phyloP scores from a whole-genome alignment of 805 yeast genomes.

The Saccharomycopsis sp. region DNA sequence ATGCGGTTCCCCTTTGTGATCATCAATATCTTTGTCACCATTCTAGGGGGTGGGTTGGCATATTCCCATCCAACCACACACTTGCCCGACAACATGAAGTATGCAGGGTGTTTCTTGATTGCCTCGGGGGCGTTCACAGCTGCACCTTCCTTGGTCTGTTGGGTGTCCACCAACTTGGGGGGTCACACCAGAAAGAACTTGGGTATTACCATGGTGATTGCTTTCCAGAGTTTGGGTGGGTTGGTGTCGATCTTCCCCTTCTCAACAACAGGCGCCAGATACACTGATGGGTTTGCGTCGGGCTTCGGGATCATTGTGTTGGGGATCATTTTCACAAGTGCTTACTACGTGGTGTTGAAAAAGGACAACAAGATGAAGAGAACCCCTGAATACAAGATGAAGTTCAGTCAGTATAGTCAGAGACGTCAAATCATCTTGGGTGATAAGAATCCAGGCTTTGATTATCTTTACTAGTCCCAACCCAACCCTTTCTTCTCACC shows the following conservation, averaged over 20 bases:
- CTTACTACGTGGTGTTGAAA: slow-evolving; percentile 8
- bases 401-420: slow-evolving; percentile 26
- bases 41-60: slow-evolving; percentile 50
- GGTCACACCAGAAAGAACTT: slow-evolving; percentile 55
- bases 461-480: slow-evolving; percentile 29
- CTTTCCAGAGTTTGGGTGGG: slow-evolving; percentile 68
- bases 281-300: slow-evolving; percentile 12
- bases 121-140: slow-evolving; percentile 52
- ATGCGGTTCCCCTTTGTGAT: slow-evolving; percentile 37
- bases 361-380: slow-evolving; percentile 25
- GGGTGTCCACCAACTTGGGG: slow-evolving; percentile 31
- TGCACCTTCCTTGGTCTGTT: slow-evolving; percentile 63
- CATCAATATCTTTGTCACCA: slow-evolving; percentile 30
- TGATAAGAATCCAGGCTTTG: slow-evolving; percentile 32
- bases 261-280: slow-evolving; percentile 4
- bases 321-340: slow-evolving; percentile 4
- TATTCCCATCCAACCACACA: slow-evolving; percentile 28
- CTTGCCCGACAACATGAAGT: slow-evolving; percentile 31
- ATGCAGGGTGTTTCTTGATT: slow-evolving; percentile 48
- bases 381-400: slow-evolving; percentile 24
- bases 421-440: slow-evolving; percentile 31
- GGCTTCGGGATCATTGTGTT: slow-evolving; percentile 12
- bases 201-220: slow-evolving; percentile 52
- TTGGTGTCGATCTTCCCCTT: slow-evolving; percentile 14
- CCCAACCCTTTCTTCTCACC: too few relatives aligned